phyloP scores from a whole-genome alignment of 352 stramenopile species.

The Phytophthora melonis region DNA sequence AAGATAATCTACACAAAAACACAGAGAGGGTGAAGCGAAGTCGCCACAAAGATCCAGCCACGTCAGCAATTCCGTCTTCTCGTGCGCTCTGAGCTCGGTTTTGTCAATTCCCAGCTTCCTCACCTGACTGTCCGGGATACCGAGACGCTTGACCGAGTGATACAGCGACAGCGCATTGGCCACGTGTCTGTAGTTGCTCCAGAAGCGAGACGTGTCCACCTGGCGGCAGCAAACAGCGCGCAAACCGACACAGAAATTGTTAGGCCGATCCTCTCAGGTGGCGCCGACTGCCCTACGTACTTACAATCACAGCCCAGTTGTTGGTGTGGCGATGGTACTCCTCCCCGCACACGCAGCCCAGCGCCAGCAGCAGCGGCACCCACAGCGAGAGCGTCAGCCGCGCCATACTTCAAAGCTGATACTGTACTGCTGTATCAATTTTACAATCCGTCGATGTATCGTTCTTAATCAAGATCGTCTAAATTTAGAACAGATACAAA shows the following conservation, averaged over 20 bases:
- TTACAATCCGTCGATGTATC: slow-evolving; percentile 3
- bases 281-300: background rate
- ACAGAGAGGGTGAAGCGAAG: background rate
- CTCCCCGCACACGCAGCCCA: slow-evolving; percentile 28
- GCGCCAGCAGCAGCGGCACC: slow-evolving; percentile 38
- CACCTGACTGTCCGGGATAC: slow-evolving; percentile 94
- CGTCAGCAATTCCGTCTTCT: background rate
- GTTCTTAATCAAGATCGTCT: background rate
- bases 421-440: slow-evolving; percentile 12
- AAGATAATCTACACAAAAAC: slow-evolving; percentile 88
- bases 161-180: slow-evolving; percentile 96
- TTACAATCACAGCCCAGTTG: slow-evolving; percentile 89
- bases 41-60: background rate
- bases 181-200: slow-evolving; percentile 98
- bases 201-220: slow-evolving; percentile 96
- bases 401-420: slow-evolving; percentile 24
- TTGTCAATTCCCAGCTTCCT: background rate
- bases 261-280: background rate
- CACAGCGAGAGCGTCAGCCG: slow-evolving; percentile 31
- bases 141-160: slow-evolving; percentile 92
- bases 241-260: background rate
- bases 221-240: slow-evolving; percentile 32
- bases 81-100: background rate
- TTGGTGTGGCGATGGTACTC: slow-evolving; percentile 84
- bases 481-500: background rate